Percentiles rank a stretch among this genome's conserved stretches.
Evolutionary conservation across 768 basidiomycete genomes (phyloP).

Genomic region (Macrolepiota albuminosa): DNA sequence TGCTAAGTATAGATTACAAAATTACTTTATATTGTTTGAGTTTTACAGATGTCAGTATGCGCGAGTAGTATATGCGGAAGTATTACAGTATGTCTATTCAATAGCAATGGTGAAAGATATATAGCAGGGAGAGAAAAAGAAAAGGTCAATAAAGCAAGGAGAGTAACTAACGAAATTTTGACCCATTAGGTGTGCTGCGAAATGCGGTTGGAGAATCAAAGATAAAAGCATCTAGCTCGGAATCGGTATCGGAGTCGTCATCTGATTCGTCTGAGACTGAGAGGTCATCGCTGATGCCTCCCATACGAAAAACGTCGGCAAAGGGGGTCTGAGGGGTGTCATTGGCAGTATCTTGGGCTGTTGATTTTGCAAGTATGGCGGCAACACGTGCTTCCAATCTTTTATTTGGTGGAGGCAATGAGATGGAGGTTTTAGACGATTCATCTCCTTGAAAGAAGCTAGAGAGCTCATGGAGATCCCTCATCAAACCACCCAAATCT

Average conservation of each 20-base stretch:
- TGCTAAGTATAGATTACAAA: conserved; percentile 44
- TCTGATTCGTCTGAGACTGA: conserved; percentile 34
- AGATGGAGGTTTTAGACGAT: conserved; percentile 23
- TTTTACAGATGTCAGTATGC: conserved; percentile 16
- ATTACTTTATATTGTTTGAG: conserved; percentile 11
- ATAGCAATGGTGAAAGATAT: conserved; percentile 12
- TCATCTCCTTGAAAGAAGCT: conserved; percentile 63
- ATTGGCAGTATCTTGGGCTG: conserved; percentile 40
- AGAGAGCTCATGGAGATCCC: conserved; percentile 71
- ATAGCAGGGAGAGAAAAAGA: neutral
- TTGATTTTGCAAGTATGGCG: conserved; percentile 80
- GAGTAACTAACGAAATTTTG: conserved; percentile 27
- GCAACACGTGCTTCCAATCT: conserved; percentile 75
- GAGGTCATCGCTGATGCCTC: conserved; percentile 24
- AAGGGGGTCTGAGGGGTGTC: conserved; percentile 78
- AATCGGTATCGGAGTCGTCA: conserved; percentile 44
- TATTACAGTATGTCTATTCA: conserved; percentile 19
- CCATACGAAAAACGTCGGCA: conserved; percentile 68
- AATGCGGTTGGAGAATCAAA: conserved; percentile 51
- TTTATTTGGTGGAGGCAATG: conserved; percentile 45
- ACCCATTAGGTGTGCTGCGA: conserved; percentile 43
- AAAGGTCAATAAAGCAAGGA: neutral
- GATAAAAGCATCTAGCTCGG: conserved; percentile 56
- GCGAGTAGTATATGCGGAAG: conserved; percentile 3
- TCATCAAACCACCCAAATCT: conserved; percentile 74